These are phyloP conservation scores for Penicillium bovifimosum DNA, from an alignment of 495 filamentous ascomycete species.

Conservation along the genomic window DNA sequence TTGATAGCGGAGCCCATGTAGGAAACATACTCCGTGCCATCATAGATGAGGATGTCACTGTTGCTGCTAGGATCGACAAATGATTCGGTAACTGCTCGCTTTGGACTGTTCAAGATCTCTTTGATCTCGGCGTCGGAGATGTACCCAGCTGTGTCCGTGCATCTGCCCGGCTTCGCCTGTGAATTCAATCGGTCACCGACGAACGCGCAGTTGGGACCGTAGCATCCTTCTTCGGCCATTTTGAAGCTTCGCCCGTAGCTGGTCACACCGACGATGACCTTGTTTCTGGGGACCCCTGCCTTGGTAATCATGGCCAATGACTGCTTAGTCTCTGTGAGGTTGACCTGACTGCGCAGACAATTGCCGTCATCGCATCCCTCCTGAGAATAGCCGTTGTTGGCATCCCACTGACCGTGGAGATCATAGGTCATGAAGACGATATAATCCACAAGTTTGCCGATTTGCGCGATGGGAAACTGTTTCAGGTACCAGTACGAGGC, in stretches of 20 bases:
- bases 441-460: slow-evolving; percentile 22
- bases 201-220: slow-evolving; percentile 2
- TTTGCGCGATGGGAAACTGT: slow-evolving; percentile 20
- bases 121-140: slow-evolving; percentile 17
- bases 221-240: slow-evolving; percentile 21
- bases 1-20: slow-evolving; percentile 35
- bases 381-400: background rate
- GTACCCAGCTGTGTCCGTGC: slow-evolving; percentile 24
- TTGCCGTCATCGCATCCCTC: background rate
- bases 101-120: slow-evolving; percentile 1
- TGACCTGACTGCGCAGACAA: slow-evolving; percentile 37
- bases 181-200: background rate
- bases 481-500: slow-evolving; percentile 25
- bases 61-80: slow-evolving; percentile 10
- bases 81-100: background rate
- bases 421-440: slow-evolving; percentile 38
- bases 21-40: slow-evolving; percentile 37
- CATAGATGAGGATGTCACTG: slow-evolving; percentile 39
- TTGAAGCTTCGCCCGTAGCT: slow-evolving; percentile 40
- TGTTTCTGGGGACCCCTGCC: slow-evolving; percentile 29
- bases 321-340: slow-evolving; percentile 33
- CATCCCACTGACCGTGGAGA: slow-evolving; percentile 22
- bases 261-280: slow-evolving; percentile 32
- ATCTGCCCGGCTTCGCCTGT: slow-evolving; percentile 5
- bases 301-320: slow-evolving; percentile 42